Base-by-base conservation (phyloP, 768 basidiomycete species). In the Cystofilobasidium ferigula region DNA sequence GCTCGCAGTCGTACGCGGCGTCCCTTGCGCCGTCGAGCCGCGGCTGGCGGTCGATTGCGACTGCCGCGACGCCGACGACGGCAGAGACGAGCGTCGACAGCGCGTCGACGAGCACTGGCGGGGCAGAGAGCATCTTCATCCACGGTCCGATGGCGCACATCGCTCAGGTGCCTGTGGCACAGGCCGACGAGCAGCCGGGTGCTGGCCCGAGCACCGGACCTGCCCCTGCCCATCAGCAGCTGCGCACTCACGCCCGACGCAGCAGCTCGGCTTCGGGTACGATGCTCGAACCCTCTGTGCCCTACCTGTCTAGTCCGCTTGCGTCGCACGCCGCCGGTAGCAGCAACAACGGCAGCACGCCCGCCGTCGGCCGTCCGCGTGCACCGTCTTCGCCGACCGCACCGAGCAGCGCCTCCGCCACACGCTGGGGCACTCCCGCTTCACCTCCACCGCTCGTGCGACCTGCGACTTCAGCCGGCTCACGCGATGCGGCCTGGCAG, bases 121-220 rank as follows among this genome's bases (percentile, higher is more conserved):
- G 58, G 38, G 51, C 48, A 3, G 48, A 53, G 26, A 34, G 22
- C 32, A n/a, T 61, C 47, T 40, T 66, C 20, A 26, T 57, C 3
- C 22, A 16, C 6, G 65, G 65, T 18, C 59, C 59, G 2, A 38
- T 47, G 54, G 65, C 65, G 48, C 65, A 67, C 20, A 67, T 67
- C 53, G 65, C 65, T 1, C 57, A 58, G 32, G 58, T 59, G 14
- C 65, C 65, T n/a, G n/a, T n/a, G n/a, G n/a, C n/a, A n/a, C n/a
- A n/a, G 6, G 16, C 24, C 45, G 32, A 22, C 20, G 20, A 24
- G 28, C 28, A 9, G 58, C 40, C 43, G 9, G 58, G 13, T 26
- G 4, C 57, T 8, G 57, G 35, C 30, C 35, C 35, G 12, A 38
- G 34, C 13, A 38, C 54, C 2, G 22, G 6, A 34, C 14, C 57